These are phyloP conservation scores for Pseudopediastrum boryanum DNA, from an alignment of 139 green algal species.

Conservation along the genomic window DNA sequence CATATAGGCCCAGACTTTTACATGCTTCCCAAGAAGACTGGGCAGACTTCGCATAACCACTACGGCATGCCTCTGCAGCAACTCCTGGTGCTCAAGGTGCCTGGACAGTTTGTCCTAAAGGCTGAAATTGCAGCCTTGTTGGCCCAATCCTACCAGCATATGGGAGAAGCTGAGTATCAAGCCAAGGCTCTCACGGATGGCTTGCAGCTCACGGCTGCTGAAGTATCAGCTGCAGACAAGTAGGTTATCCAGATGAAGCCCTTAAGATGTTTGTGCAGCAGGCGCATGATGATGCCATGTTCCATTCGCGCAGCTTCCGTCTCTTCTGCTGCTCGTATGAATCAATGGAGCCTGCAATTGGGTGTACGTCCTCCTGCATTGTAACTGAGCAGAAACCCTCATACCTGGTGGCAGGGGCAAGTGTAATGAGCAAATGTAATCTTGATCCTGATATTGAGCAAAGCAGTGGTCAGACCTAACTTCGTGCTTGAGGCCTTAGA, in stretches of 20 bases:
- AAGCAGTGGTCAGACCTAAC: neutral
- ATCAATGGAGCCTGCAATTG: too few relatives aligned
- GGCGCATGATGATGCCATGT: neutral
- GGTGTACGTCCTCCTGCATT: too few relatives aligned
- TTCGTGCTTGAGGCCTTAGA: neutral
- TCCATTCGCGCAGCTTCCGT: too few relatives aligned
- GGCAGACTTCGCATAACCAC: neutral
- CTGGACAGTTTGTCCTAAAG: constrained; percentile 43
- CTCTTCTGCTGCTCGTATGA: too few relatives aligned
- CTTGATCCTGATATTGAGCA: neutral
- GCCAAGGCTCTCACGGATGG: constrained; percentile 1
- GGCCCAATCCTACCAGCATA: constrained; percentile 4
- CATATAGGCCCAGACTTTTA: neutral
- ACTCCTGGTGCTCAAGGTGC: constrained; percentile 11
- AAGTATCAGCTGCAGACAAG: constrained; percentile 10
- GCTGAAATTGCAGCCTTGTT: constrained; percentile 30
- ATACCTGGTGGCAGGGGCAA: neutral
- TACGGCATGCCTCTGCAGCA: constrained; percentile 15
- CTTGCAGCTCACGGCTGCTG: neutral
- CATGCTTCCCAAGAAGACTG: too few relatives aligned
- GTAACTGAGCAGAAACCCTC: too few relatives aligned
- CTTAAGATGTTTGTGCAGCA: neutral
- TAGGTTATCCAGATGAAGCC: neutral
- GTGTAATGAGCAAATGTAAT: neutral
- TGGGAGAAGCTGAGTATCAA: neutral